phyloP scores from a whole-genome alignment of 148 eudicot genomes.

The Arctostaphylos glauca region DNA sequence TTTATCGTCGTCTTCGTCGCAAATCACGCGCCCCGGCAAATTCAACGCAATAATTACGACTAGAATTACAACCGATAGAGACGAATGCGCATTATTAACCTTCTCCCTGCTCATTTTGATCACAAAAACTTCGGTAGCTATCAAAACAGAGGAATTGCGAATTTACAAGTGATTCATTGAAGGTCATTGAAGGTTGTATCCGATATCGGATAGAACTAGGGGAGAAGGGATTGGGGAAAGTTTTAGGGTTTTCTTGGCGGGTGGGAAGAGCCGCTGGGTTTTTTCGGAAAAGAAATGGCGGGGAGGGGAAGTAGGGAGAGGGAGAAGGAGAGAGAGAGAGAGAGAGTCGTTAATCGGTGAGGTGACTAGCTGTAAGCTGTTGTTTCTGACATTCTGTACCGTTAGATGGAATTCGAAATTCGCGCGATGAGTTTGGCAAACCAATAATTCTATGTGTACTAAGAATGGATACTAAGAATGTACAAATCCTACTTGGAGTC shows the following conservation, averaged over 20 bases:
- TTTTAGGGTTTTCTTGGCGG: neutral
- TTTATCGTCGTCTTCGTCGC: neutral
- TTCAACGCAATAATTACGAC: neutral
- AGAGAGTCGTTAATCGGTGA: neutral
- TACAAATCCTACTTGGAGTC: too few relatives aligned
- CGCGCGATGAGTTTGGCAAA: neutral
- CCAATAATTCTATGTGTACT: too few relatives aligned
- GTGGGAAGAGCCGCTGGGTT: neutral
- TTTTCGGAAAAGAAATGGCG: constrained; percentile 38
- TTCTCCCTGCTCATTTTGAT: constrained; percentile 19
- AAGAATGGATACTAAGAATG: too few relatives aligned
- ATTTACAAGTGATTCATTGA: neutral
- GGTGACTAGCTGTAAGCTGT: neutral
- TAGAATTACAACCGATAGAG: neutral
- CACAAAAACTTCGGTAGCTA: neutral
- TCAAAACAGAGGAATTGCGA: neutral
- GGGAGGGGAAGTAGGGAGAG: constrained; percentile 37
- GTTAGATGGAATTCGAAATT: neutral
- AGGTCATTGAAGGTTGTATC: neutral
- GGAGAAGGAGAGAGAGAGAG: neutral
- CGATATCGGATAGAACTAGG: neutral
- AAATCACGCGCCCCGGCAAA: constrained; percentile 7
- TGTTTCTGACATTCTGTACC: neutral
- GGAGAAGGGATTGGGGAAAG: neutral
- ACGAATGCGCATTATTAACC: neutral